phyloP scores from a whole-genome alignment of 257 asterid genomes.

The Nicotiana benthamiana region DNA sequence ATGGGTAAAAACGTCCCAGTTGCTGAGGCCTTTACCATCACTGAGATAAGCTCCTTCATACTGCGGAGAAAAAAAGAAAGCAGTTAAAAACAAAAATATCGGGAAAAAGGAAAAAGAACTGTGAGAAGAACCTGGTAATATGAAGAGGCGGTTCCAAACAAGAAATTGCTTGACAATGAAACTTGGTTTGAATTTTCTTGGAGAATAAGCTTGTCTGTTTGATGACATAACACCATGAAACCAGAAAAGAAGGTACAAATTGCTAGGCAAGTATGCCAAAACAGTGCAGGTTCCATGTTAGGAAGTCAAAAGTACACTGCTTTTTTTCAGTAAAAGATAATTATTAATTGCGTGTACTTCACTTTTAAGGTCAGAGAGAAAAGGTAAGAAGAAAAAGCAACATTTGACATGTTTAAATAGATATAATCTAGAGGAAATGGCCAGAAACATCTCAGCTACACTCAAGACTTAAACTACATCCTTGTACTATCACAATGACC shows the following conservation, averaged over 20 bases:
- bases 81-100: background rate
- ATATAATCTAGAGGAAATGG: no score
- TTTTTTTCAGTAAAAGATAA: background rate
- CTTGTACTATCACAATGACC: no score
- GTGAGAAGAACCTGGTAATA: constrained; percentile 37
- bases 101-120: background rate
- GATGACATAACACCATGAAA: constrained; percentile 7
- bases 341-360: background rate
- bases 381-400: background rate
- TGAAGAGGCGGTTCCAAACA: constrained; percentile 61
- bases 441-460: no score
- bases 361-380: background rate
- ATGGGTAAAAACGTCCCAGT: constrained; percentile 45
- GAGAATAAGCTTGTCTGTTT: constrained; percentile 2
- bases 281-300: background rate
- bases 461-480: no score
- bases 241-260: background rate
- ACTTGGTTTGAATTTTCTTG: constrained; percentile 4
- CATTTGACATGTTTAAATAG: background rate
- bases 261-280: background rate
- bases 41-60: constrained; percentile 35
- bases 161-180: constrained; percentile 30
- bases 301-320: background rate
- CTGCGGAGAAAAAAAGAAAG: constrained; percentile 6
- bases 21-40: constrained; percentile 44